phyloP scores from a whole-genome alignment of 352 stramenopile genomes.

The Phytophthora idaei region DNA sequence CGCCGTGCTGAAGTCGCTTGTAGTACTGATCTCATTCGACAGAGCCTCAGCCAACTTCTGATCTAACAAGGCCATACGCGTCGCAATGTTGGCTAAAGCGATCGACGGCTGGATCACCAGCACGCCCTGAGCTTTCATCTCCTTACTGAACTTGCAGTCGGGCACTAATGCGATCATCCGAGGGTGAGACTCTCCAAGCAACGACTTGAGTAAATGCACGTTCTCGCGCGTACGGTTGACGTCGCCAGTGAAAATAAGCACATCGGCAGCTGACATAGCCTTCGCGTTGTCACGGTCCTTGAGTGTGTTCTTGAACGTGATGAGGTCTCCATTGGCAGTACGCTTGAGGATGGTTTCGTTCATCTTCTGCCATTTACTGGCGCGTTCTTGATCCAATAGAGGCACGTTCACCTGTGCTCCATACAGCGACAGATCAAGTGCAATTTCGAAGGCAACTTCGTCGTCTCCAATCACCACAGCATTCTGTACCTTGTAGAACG shows the following conservation, averaged over 20 bases:
- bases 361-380: slow-evolving; percentile 63
- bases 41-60: slow-evolving; percentile 40
- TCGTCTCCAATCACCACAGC: slow-evolving; percentile 69
- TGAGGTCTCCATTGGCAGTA: slow-evolving; percentile 59
- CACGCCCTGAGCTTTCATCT: slow-evolving; percentile 59
- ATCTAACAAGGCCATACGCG: slow-evolving; percentile 67
- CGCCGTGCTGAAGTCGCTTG: slow-evolving; percentile 50
- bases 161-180: slow-evolving; percentile 64
- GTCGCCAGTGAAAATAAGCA: slow-evolving; percentile 69
- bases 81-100: slow-evolving; percentile 66
- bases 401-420: slow-evolving; percentile 65
- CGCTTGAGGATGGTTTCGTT: slow-evolving; percentile 60
- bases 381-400: slow-evolving; percentile 58
- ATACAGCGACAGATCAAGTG: slow-evolving; percentile 64
- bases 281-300: slow-evolving; percentile 42
- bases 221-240: slow-evolving; percentile 51
- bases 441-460: slow-evolving; percentile 62
- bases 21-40: slow-evolving; percentile 55
- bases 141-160: slow-evolving; percentile 48
- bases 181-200: slow-evolving; percentile 43
- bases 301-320: slow-evolving; percentile 73
- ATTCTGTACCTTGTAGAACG: slow-evolving; percentile 54
- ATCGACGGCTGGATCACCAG: slow-evolving; percentile 72
- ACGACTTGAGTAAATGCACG: slow-evolving; percentile 47
- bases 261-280: slow-evolving; percentile 51